Evolutionary conservation across 1,139 yeast species (phyloP).

Genomic region (Kurtzmaniella natalensis): DNA sequence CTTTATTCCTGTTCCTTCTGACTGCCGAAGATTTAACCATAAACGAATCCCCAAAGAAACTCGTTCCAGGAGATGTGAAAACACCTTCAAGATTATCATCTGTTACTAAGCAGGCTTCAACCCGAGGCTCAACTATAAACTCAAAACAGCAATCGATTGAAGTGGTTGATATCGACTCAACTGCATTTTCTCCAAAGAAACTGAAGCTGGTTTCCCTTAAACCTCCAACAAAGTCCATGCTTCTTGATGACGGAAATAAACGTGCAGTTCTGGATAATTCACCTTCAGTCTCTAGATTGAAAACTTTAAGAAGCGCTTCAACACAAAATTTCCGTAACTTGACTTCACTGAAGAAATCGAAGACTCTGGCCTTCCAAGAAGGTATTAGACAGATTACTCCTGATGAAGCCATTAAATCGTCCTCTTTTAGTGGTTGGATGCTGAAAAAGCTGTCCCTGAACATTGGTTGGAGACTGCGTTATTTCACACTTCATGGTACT

Average conservation of each 20-base stretch:
- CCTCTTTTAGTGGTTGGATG: constrained; percentile 93
- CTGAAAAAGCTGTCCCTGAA: constrained; percentile 78
- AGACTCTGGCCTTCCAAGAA: constrained; percentile 90
- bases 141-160: constrained; percentile 8
- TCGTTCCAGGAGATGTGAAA: background rate
- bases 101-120: background rate
- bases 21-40: constrained; percentile 6
- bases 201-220: constrained; percentile 18
- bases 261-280: constrained; percentile 29
- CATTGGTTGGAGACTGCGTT: constrained; percentile 90
- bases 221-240: constrained; percentile 7
- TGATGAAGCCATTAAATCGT: constrained; percentile 69
- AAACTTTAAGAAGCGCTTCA: constrained; percentile 40
- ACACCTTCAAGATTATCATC: constrained; percentile 3
- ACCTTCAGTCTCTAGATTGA: constrained; percentile 27
- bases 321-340: constrained; percentile 42
- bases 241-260: constrained; percentile 28
- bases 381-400: constrained; percentile 80
- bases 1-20: constrained; percentile 43
- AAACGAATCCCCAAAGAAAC: constrained; percentile 5
- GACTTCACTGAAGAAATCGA: constrained; percentile 48
- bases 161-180: constrained; percentile 28
- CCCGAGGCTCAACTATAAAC: background rate
- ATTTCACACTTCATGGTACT: constrained; percentile 87
- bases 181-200: constrained; percentile 35